These are phyloP conservation scores for Tilletia caries DNA, from an alignment of 1,284 basidiomycete genomes.

Conservation along the genomic window DNA sequence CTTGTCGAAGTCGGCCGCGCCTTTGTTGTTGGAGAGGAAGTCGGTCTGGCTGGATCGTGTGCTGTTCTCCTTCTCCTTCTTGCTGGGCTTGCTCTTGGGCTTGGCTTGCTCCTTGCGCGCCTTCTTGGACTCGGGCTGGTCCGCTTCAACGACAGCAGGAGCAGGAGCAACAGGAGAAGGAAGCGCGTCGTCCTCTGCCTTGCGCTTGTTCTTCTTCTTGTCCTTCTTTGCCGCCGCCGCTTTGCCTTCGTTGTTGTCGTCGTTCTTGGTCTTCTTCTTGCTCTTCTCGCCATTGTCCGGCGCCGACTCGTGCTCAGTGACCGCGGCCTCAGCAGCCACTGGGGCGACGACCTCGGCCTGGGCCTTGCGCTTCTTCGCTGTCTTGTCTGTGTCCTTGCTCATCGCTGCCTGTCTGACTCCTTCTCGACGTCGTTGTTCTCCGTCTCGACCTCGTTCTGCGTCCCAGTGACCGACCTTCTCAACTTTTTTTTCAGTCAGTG, in stretches of 20 bases:
- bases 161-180: not conserved
- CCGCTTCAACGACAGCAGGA: not conserved
- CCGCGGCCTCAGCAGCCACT: not conserved
- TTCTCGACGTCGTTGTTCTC: no score
- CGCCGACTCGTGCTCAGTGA: no score
- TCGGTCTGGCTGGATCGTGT: conserved; percentile 62
- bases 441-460: no score
- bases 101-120: conserved; percentile 48
- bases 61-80: conserved; percentile 31
- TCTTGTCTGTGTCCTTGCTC: not conserved
- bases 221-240: no score
- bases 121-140: not conserved
- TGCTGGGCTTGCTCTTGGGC: conserved; percentile 48
- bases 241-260: not conserved
- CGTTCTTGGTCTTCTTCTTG: not conserved
- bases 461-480: no score
- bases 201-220: conserved; percentile 1
- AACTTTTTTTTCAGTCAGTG: no score
- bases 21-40: conserved; percentile 4
- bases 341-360: not conserved
- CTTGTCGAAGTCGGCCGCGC: conserved; percentile 78
- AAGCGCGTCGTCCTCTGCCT: not conserved
- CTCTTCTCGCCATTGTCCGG: not conserved
- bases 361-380: not conserved
- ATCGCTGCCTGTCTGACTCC: not conserved